These are phyloP conservation scores for Dipodascus albidus DNA, from an alignment of 805 yeast genomes.

Conservation along the genomic window DNA sequence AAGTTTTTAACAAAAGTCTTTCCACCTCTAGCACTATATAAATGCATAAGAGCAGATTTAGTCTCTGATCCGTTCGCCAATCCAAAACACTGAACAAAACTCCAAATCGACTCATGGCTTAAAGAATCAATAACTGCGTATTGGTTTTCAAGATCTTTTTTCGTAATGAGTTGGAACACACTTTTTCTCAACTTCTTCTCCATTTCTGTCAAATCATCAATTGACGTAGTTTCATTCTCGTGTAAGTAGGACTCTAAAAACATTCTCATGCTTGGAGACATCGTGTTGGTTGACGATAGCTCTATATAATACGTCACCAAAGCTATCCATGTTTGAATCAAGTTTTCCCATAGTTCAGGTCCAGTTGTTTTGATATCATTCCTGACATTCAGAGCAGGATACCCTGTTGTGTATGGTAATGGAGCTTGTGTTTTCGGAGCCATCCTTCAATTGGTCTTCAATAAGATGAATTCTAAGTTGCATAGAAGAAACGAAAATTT, in stretches of 20 bases:
- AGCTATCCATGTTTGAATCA: neutral
- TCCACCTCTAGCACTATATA: neutral
- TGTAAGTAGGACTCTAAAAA: neutral
- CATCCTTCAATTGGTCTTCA: neutral
- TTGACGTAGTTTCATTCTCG: neutral
- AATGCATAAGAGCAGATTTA: neutral
- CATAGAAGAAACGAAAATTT: neutral
- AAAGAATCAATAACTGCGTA: slow-evolving; percentile 5
- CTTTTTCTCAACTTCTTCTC: neutral
- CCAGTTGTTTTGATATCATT: neutral
- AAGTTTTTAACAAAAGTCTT: neutral
- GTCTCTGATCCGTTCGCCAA: slow-evolving; percentile 10
- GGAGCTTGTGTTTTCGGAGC: neutral
- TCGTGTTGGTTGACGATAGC: neutral
- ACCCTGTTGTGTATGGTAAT: neutral
- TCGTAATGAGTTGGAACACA: neutral
- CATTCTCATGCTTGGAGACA: neutral
- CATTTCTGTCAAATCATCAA: neutral
- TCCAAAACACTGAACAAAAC: slow-evolving; percentile 16
- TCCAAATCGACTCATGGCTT: slow-evolving; percentile 19
- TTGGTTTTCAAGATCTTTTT: slow-evolving; percentile 3
- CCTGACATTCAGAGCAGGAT: slow-evolving; percentile 1
- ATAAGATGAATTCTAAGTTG: neutral
- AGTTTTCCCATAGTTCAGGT: neutral
- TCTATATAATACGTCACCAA: neutral